phyloP scores from a whole-genome alignment of 148 eudicot species.

The Fagopyrum homotropicum region DNA sequence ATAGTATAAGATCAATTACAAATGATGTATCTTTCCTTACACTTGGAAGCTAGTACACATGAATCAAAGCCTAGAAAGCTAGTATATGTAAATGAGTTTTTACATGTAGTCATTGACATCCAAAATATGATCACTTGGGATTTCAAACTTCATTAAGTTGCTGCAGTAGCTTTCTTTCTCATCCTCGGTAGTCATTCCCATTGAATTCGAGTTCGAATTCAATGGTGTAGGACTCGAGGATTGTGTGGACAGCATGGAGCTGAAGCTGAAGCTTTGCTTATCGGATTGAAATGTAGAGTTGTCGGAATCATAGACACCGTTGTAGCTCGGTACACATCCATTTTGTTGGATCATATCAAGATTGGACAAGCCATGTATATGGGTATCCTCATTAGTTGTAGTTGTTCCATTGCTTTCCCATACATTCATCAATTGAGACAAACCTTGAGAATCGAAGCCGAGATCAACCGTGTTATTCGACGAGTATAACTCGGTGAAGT shows the following conservation, averaged over 20 bases:
- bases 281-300: not conserved
- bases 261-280: not conserved
- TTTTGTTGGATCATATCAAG: not conserved
- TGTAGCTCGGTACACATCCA: not conserved
- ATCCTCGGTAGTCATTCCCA: constrained; percentile 31
- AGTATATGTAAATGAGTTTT: not conserved
- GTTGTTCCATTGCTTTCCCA: not conserved
- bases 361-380: not conserved
- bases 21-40: not conserved
- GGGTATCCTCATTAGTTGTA: not conserved
- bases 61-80: constrained; percentile 8
- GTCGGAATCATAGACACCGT: constrained; percentile 1
- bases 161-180: constrained; percentile 70
- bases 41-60: not conserved
- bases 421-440: not conserved
- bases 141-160: constrained; percentile 53
- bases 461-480: not conserved
- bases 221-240: constrained; percentile 29
- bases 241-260: constrained; percentile 10
- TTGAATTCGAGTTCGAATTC: constrained; percentile 35
- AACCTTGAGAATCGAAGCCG: not conserved
- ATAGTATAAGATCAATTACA: constrained; percentile 9
- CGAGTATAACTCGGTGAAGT: not conserved
- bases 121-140: constrained; percentile 9
- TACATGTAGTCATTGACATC: not conserved